Evolutionary conservation across 495 filamentous ascomycete species (phyloP), one percentile per base, ranked within the genome.

Genomic region (Podospora pseudopauciseta): DNA sequence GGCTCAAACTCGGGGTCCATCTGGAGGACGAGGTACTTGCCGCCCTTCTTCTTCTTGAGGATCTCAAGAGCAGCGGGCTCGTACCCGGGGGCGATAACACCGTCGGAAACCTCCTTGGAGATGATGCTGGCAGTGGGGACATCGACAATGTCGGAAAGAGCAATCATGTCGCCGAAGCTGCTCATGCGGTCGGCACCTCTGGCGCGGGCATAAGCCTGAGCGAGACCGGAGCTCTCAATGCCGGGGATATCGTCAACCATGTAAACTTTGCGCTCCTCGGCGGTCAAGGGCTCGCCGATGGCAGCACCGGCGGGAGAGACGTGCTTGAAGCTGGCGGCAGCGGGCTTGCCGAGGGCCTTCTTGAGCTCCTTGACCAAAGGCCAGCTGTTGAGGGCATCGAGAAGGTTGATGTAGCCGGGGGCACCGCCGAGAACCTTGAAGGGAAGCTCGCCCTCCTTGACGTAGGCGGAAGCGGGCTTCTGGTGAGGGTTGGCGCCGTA

Each of bases 401-500:
- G 87, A 44, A 99, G 86, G 81, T 99, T 98, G 81, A 98, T 93
- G 79, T 97, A 98, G 26, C 95, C 96, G 7, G 95, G 96, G 6
- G 94, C 82, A 28, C 95, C 96, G 69, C 89, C 85, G n/a, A 97
- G 88, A 53, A 97, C 93, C 84, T 94, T 96, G 88, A 98, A 97
- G n/a, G 95, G 95, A 53, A 99, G 83, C 65, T 86, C 81, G 64
- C 86, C 86, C 61, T 90, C 83, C 68, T 82, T 85, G 69, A 89
- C 87, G 78, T 85, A 97, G 53, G 93, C 94, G 27, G 92, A 86
- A 15, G 95, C 96, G 27, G 92, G 92, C 84, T 96, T 97, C 81
- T 99, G 96, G 80, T 99, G 95, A 28, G 95, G 95, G 83, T 99
- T 99, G 75, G 91, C 90, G 58, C 95, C 95, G 77, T 99, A 99